phyloP scores from a whole-genome alignment of 1,284 basidiomycete genomes.

The Rhodofomes roseus region DNA sequence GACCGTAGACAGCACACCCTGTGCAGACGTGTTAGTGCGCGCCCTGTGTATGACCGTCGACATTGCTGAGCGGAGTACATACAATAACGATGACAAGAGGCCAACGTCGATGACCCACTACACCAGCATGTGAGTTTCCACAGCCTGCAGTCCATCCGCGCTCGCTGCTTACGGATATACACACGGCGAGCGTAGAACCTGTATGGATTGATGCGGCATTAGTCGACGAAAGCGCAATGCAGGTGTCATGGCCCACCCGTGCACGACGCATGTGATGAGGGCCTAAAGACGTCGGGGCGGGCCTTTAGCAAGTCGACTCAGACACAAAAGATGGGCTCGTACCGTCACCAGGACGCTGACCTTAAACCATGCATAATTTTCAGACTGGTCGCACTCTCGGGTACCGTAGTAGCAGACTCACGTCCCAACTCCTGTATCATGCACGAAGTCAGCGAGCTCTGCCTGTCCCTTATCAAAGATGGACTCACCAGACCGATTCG shows the following conservation, averaged over 20 bases:
- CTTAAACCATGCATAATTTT: not conserved
- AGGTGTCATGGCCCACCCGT: not conserved
- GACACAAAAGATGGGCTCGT: not conserved
- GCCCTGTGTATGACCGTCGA: not conserved
- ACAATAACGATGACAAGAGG: not conserved
- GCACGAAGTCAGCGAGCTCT: not conserved
- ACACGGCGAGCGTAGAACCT: not conserved
- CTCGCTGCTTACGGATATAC: not conserved
- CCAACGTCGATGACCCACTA: not conserved
- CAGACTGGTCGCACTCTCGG: not conserved
- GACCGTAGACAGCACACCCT: not conserved
- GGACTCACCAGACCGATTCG: not conserved
- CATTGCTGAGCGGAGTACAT: not conserved
- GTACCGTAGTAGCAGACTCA: not conserved
- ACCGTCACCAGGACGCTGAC: constrained; percentile 1
- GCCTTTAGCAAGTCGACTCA: not conserved
- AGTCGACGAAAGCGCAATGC: not conserved
- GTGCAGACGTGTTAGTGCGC: not conserved
- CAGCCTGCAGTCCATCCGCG: not conserved
- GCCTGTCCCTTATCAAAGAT: not conserved
- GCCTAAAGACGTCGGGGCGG: not conserved
- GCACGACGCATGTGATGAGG: not conserved
- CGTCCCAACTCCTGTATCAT: not conserved
- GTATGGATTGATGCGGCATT: not conserved
- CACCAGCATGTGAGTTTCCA: not conserved